Evolutionary conservation across 176 grass and related monocot genomes (phyloP).

Genomic region (Aechmea fasciata): DNA sequence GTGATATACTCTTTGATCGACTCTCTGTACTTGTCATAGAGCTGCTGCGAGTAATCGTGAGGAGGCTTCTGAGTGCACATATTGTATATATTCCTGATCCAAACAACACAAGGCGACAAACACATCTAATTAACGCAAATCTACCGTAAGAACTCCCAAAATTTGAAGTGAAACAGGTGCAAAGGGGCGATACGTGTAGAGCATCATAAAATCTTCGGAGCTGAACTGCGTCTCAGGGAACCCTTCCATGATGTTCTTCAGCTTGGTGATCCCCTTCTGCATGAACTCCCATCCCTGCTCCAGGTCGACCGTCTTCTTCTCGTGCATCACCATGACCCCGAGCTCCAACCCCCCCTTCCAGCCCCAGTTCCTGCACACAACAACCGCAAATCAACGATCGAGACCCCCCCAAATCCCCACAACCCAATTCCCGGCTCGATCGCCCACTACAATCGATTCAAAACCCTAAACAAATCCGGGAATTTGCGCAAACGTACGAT

Average conservation of each 20-base stretch:
- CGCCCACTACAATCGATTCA: not conserved
- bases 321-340: conserved; percentile 51
- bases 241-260: conserved; percentile 73
- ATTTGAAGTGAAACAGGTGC: not conserved
- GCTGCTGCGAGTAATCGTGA: conserved; percentile 73
- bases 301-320: conserved; percentile 76
- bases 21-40: conserved; percentile 81
- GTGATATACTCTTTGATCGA: conserved; percentile 74
- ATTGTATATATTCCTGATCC: conserved; percentile 73
- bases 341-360: not conserved
- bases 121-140: not conserved
- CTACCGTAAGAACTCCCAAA: not conserved
- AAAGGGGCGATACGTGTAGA: conserved; percentile 54
- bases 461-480: not conserved
- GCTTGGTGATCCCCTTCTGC: conserved; percentile 72
- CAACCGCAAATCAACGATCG: not conserved
- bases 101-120: not conserved
- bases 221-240: conserved; percentile 61
- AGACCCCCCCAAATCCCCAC: not conserved
- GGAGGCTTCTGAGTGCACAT: conserved; percentile 96
- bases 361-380: conserved; percentile 6
- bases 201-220: conserved; percentile 86
- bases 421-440: not conserved
- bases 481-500: no score
- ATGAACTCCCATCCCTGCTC: conserved; percentile 83